Conservation (phyloP, 169 alveolate species). For the Plasmodium relictum region DNA sequence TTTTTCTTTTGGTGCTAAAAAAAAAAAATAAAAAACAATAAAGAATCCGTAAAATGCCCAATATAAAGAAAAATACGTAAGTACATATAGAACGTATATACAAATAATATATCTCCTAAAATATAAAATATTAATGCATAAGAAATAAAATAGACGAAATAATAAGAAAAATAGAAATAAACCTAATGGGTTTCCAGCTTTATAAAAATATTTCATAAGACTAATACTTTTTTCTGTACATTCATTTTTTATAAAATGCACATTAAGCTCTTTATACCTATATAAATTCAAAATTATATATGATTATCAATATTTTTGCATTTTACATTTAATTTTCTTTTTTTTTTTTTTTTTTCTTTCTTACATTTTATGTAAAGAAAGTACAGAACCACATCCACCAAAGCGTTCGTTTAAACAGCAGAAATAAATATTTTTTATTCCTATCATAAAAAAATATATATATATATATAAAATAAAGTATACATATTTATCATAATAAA, state of each 20-base stretch:
- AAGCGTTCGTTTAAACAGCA: slow-evolving; percentile 89
- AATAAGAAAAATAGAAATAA: background rate
- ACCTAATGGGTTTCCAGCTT: slow-evolving; percentile 74
- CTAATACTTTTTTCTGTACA: slow-evolving; percentile 47
- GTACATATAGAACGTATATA: background rate
- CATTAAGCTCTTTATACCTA: slow-evolving; percentile 49
- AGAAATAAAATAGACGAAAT: background rate
- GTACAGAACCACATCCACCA: slow-evolving; percentile 91
- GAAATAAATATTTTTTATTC: slow-evolving; percentile 82
- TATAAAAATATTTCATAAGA: slow-evolving; percentile 67
- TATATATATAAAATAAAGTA: background rate
- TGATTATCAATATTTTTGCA: background rate
- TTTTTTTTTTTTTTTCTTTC: background rate
- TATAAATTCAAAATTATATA: background rate
- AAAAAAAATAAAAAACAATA: background rate
- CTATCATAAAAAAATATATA: slow-evolving; percentile 16
- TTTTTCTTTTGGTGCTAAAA: slow-evolving; percentile 69
- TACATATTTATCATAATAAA: background rate
- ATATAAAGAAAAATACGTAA: background rate
- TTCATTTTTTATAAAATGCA: slow-evolving; percentile 24
- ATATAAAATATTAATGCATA: background rate
- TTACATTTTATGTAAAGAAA: slow-evolving; percentile 80
- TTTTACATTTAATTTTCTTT: background rate
- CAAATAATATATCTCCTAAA: background rate
- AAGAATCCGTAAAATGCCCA: background rate